Evolutionary conservation across 345 rosid species (phyloP), one percentile per base, ranked within the genome.

Genomic region (Populus euphratica): DNA sequence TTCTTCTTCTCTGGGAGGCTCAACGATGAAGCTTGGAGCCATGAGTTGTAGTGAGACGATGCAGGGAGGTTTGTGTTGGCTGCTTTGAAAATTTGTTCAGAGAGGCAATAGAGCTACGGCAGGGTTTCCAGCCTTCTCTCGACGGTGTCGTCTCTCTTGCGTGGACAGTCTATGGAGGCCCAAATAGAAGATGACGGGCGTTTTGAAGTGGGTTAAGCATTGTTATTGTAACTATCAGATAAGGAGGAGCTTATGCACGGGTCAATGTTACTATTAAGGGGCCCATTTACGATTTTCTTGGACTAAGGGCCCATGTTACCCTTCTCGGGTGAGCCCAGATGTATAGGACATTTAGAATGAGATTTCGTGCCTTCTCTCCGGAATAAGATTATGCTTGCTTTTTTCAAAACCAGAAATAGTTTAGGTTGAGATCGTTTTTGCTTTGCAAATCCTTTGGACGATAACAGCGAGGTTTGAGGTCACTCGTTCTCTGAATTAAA

Each of bases 1-100:
- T 59, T 93, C 97, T 67, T 90, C 91, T 73, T 93, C 96, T 81
- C 96, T 93, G 31, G 91, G 87, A 27, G 86, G 85, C 31, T 92
- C 93, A 82, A 88, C 89, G 39, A 86, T 64, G 85, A 90, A 91
- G 74, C 86, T 43, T 75, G 73, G 69, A 68, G 81, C 88, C 93
- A 91, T 79, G 73, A 49, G 35, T 59, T 75, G 35, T 27, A 52
- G 11, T 2, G 31, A 38, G 27, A 25, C 14, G 23, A 5, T 25
- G 9, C n/a, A 2, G 29, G 33, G 63, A 20, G 8, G 18, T 35
- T 72, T 20, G 20, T 36, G 64, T 8, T 50, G 5, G 11, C 23
- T 16, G n/a, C 35, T 17, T 50, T 50, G 18, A 18, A 39, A 39
- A 39, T 39, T 39, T 39, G 10, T 39, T 39, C 56, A 50, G 56